These are phyloP conservation scores for Solanum lycopersicoides DNA, from an alignment of 257 asterid species.

Conservation along the genomic window DNA sequence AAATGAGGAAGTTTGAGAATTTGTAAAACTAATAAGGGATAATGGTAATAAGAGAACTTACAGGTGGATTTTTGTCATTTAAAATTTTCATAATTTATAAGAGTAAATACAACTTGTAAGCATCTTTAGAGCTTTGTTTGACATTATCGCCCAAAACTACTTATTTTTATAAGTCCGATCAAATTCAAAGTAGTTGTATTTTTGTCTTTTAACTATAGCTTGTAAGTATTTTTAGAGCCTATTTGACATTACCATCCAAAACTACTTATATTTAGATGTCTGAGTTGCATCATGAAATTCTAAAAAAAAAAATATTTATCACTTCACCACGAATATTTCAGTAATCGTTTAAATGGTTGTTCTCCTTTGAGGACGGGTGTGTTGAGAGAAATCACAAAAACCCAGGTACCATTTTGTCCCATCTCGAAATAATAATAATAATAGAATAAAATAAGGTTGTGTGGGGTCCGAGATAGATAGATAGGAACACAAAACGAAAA, in stretches of 20 bases:
- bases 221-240: neutral
- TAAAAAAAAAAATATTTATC: too few species aligned
- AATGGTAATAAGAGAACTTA: too few species aligned
- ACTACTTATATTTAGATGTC: too few species aligned
- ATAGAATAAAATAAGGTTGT: neutral
- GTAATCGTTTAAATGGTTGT: neutral
- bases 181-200: fast-evolving
- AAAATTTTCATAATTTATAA: too few species aligned
- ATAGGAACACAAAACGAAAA: neutral
- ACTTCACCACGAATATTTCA: fast-evolving
- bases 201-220: neutral
- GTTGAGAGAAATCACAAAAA: neutral
- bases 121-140: too few species aligned
- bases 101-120: too few species aligned
- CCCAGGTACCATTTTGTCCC: neutral
- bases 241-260: neutral
- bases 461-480: neutral
- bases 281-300: too few species aligned
- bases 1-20: too few species aligned
- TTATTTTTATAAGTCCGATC: too few species aligned
- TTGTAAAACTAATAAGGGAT: too few species aligned
- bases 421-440: neutral
- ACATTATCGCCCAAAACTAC: too few species aligned
- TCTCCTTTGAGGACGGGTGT: neutral
- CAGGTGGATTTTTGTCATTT: too few species aligned